Evolutionary conservation across 106 monocot species (phyloP).

Genomic region (Phalaenopsis equestris): DNA sequence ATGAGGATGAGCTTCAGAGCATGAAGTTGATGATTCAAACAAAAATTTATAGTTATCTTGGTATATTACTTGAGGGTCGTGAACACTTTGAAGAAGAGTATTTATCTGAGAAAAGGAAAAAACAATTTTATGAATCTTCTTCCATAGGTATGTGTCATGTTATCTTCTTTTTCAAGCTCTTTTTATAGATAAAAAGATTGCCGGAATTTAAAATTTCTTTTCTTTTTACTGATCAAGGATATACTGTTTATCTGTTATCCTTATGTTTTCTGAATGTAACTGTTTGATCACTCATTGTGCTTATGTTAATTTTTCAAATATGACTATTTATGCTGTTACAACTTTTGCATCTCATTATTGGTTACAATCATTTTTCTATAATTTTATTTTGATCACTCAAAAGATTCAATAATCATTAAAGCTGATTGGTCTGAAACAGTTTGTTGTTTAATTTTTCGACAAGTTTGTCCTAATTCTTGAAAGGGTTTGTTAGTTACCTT

Average conservation of each 20-base stretch:
- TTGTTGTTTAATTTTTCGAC: neutral
- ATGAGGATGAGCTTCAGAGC: constrained; percentile 43
- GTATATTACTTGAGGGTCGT: constrained; percentile 61
- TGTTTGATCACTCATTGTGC: neutral
- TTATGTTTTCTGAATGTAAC: neutral
- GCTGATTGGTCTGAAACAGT: neutral
- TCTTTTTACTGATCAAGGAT: neutral
- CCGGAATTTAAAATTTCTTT: neutral
- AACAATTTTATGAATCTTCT: constrained; percentile 8
- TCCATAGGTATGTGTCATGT: constrained; percentile 13
- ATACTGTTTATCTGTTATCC: neutral
- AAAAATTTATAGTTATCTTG: constrained; percentile 55
- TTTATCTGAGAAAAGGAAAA: constrained; percentile 27
- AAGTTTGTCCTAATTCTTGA: neutral
- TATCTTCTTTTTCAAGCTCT: neutral
- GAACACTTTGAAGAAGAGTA: constrained; percentile 66
- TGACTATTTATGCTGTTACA: neutral
- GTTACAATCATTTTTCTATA: neutral
- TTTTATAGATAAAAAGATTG: neutral
- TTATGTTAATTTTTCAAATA: neutral
- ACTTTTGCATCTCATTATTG: neutral
- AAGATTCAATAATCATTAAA: neutral
- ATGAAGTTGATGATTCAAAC: constrained; percentile 65
- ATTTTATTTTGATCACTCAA: neutral
- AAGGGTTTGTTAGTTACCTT: too few species aligned